phyloP scores from a whole-genome alignment of 2,329 filamentous ascomycete genomes.

The Sporothrix protearum region DNA sequence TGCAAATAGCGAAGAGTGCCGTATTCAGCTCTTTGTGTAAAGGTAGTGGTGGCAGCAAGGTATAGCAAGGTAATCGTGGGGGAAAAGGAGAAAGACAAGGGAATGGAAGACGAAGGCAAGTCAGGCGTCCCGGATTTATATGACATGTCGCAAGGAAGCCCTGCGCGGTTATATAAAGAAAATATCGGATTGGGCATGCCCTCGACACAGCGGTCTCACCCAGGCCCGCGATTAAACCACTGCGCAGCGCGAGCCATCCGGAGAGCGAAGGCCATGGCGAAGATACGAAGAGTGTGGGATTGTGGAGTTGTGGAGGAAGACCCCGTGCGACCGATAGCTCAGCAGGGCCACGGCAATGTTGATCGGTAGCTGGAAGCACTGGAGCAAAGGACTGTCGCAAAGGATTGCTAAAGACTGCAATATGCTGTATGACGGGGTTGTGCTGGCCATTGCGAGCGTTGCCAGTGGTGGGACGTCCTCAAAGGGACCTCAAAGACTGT shows the following conservation, averaged over 20 bases:
- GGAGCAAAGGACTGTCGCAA: neutral
- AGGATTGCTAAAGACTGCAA: neutral
- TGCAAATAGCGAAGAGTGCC: neutral
- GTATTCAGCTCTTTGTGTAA: neutral
- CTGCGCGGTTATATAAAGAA: neutral
- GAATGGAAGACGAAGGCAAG: neutral
- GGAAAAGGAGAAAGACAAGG: neutral
- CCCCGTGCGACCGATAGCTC: slow-evolving; percentile 8
- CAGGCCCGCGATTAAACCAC: neutral
- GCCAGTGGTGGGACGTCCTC: neutral
- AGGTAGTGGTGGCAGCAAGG: neutral
- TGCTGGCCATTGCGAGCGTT: neutral
- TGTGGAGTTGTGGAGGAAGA: slow-evolving; percentile 12
- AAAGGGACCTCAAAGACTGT: neutral
- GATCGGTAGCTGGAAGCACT: slow-evolving; percentile 20
- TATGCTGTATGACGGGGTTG: neutral
- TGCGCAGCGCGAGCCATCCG: neutral
- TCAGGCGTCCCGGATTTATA: neutral
- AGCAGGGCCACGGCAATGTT: slow-evolving; percentile 18
- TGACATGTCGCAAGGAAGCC: neutral
- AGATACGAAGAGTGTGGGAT: neutral
- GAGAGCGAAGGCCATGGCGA: neutral
- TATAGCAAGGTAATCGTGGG: neutral
- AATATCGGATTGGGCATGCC: neutral
- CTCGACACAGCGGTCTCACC: slow-evolving; percentile 1